Conservation (phyloP, 176 grass and related monocot genomes). For the Saccharum officinarum region DNA sequence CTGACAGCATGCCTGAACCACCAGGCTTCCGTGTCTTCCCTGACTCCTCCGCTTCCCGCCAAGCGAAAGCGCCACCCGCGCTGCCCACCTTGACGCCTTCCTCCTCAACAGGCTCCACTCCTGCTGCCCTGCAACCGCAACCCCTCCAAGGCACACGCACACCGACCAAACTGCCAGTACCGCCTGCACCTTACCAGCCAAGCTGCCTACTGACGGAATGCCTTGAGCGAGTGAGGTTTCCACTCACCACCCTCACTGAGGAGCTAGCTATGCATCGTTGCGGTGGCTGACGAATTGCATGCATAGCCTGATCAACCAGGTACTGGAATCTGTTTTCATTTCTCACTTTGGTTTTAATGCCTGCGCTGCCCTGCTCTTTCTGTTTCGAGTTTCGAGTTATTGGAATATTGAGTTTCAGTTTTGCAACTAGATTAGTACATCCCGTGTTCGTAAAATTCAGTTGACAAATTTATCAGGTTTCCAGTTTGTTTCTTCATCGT, state of each 20-base stretch:
- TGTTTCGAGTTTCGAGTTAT: neutral
- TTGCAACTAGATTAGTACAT: neutral
- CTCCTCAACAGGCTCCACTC: neutral
- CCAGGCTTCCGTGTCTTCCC: neutral
- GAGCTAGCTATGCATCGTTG: neutral
- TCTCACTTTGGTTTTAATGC: neutral
- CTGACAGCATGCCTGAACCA: constrained; percentile 38
- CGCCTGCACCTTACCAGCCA: neutral
- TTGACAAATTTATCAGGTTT: neutral
- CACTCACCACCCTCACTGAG: neutral
- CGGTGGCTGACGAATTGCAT: neutral
- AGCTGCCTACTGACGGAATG: neutral
- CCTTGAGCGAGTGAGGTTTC: neutral
- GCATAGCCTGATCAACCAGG: neutral
- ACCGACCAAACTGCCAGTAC: constrained; percentile 4
- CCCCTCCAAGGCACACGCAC: neutral
- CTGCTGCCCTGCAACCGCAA: neutral
- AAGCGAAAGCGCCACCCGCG: constrained; percentile 41
- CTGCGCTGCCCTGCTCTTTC: neutral
- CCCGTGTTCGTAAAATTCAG: neutral
- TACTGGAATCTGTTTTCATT: neutral
- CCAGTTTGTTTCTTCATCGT: neutral
- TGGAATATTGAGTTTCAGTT: neutral
- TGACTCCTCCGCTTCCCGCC: neutral
- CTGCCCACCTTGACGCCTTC: constrained; percentile 17